Conservation (phyloP, 2,329 filamentous ascomycete genomes). For the Pyrenochaeta sp. region DNA sequence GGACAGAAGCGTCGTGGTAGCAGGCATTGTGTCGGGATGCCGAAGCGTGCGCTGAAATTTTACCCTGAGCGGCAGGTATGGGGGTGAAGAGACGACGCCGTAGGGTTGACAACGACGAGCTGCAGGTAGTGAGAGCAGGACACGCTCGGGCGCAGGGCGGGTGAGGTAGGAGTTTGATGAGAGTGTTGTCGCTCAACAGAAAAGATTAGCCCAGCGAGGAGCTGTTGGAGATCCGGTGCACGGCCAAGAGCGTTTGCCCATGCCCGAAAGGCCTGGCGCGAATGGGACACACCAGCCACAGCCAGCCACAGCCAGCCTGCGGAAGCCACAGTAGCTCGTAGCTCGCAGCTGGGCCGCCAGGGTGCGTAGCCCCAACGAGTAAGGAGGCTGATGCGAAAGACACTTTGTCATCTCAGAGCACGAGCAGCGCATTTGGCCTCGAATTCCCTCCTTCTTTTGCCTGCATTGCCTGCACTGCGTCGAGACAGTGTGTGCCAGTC, state of each 20-base stretch:
- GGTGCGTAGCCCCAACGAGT: conserved; percentile 23
- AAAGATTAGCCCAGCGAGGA: conserved; percentile 29
- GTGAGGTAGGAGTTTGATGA: conserved; percentile 27
- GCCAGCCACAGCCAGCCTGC: neutral
- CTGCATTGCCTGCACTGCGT: conserved; percentile 2
- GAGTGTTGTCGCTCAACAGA: conserved; percentile 44
- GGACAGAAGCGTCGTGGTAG: conserved; percentile 55
- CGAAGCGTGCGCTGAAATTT: conserved; percentile 34
- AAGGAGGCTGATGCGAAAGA: conserved; percentile 40
- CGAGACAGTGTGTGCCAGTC: conserved; percentile 9
- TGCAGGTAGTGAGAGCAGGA: conserved; percentile 22
- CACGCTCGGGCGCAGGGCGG: conserved; percentile 26
- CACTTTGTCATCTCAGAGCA: conserved; percentile 32
- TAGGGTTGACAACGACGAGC: conserved; percentile 27
- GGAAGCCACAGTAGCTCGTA: neutral
- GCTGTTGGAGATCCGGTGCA: conserved; percentile 30
- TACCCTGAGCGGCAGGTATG: conserved; percentile 22
- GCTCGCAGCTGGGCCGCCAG: conserved; percentile 22
- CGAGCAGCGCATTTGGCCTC: neutral
- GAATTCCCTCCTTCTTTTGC: neutral
- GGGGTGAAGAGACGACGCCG: conserved; percentile 10
- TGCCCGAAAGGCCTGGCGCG: conserved; percentile 16
- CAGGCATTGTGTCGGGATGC: conserved; percentile 62
- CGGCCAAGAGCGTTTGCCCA: conserved; percentile 5
- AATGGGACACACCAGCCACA: neutral